Base-by-base conservation (phyloP, 2,329 filamentous ascomycete genomes). In the Aspergillus sp. region DNA sequence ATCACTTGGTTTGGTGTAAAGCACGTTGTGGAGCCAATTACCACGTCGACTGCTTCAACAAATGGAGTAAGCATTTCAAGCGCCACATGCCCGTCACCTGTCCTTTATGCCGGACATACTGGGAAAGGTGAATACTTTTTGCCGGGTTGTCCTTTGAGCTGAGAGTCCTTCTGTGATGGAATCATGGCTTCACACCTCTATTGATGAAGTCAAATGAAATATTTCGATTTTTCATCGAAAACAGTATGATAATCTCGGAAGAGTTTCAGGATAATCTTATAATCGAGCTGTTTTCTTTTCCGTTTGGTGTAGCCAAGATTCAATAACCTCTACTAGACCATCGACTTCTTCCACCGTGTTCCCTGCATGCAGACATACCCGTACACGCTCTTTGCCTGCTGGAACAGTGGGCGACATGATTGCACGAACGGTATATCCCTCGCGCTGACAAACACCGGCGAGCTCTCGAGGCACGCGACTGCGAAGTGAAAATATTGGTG, bases 341-440 rank as follows among this genome's bases (percentile, higher is more conserved):
- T 86, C 78, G 0, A 90, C 77, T 57, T 90, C 79, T 4, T 76
- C 73, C 6, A 74, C 58, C 0, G 83, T 86, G 61, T 90, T 91
- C 0, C 82, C 84, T 0, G 87, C 85, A 71, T 91, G 88, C 2
- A 91, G 69, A 69, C 87, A 90, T 0, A 91, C 77, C 8, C 88
- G 76, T 0, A 90, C 83, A 11, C 88, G 77, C 68, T 90, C 86
- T 5, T 77, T 83, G 0, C 87, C 87, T 2, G 68, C 71, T 0
- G 87, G 86, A 2, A 91, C 87, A 0, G 87, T 90, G 0, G 88
- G 88, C 1, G 86, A 79, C 57, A 90, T 85, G 15, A 90, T 89
- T 0, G 87, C 81, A 2, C 88, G 79, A 0, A 90, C 83, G 44
- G 87, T 76, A 55, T 84, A 86, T 0, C 86, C 85, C 0, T 73